These are phyloP conservation scores for Trichophyton equinum DNA, from an alignment of 2,329 filamentous ascomycete genomes.

Conservation along the genomic window DNA sequence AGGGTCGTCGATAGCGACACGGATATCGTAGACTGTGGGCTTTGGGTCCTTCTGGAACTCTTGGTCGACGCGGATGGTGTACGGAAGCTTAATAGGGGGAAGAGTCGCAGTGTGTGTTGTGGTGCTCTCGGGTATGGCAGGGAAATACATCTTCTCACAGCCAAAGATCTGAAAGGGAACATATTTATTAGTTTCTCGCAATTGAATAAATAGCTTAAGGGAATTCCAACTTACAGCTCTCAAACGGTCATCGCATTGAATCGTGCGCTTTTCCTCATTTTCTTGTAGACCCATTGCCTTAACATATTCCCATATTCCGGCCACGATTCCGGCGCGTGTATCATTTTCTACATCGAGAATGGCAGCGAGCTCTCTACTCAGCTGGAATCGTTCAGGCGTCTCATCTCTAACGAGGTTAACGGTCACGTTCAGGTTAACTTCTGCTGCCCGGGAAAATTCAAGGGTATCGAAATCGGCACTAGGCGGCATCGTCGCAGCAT, in stretches of 20 bases:
- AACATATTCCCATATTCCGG: constrained; percentile 93
- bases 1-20: constrained; percentile 72
- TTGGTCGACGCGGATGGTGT: constrained; percentile 87
- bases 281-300: constrained; percentile 75
- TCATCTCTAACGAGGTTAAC: constrained; percentile 80
- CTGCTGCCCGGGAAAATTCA: constrained; percentile 79
- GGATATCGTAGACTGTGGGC: constrained; percentile 81
- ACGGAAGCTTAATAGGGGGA: constrained; percentile 69
- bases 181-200: background rate
- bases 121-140: constrained; percentile 69
- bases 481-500: constrained; percentile 43
- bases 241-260: constrained; percentile 76
- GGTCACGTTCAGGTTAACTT: constrained; percentile 83
- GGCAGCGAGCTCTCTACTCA: constrained; percentile 68
- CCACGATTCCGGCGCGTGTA: constrained; percentile 73
- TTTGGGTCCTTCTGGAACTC: constrained; percentile 62
- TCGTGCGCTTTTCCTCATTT: constrained; percentile 85
- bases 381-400: constrained; percentile 66
- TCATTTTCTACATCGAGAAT: constrained; percentile 78
- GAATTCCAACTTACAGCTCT: constrained; percentile 48
- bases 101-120: constrained; percentile 65
- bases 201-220: background rate
- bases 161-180: constrained; percentile 49
- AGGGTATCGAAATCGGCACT: constrained; percentile 78
- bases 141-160: constrained; percentile 69